These are phyloP conservation scores for Glycine tomentella DNA, from an alignment of 306 rosid species.

Conservation along the genomic window DNA sequence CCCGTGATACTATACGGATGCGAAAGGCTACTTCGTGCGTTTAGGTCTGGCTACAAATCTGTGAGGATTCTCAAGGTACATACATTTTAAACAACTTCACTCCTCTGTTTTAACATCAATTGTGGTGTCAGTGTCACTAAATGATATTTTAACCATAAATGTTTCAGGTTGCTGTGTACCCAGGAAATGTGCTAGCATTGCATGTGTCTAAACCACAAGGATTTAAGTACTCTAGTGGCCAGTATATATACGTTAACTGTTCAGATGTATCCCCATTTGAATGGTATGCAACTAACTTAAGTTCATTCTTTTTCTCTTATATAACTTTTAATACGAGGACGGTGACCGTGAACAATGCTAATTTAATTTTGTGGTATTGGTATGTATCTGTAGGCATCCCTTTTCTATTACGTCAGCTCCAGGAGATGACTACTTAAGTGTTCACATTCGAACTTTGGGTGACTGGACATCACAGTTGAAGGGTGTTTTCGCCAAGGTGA, in stretches of 20 bases:
- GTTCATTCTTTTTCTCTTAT: not conserved
- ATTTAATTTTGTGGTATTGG: not conserved
- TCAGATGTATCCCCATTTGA: constrained; percentile 79
- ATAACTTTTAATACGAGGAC: not conserved
- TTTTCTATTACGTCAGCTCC: constrained; percentile 91
- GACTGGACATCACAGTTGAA: constrained; percentile 90
- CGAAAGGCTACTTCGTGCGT: constrained; percentile 78
- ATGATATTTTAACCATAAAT: not conserved
- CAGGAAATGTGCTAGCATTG: constrained; percentile 88
- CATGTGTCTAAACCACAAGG: constrained; percentile 86
- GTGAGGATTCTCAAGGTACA: constrained; percentile 73
- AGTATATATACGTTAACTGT: constrained; percentile 77
- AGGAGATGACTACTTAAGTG: constrained; percentile 77
- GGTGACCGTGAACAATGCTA: not conserved
- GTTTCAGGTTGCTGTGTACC: constrained; percentile 82
- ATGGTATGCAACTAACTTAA: constrained; percentile 61
- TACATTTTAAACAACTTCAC: not conserved
- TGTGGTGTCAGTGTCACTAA: not conserved
- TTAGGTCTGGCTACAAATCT: constrained; percentile 68
- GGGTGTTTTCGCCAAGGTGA: constrained; percentile 76
- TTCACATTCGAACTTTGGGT: constrained; percentile 84
- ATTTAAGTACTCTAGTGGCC: constrained; percentile 84
- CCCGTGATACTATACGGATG: constrained; percentile 76
- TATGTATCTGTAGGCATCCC: constrained; percentile 67
- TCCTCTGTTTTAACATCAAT: not conserved